Evolutionary conservation across 495 filamentous ascomycete genomes (phyloP), one percentile per base, ranked within the genome.

Genomic region (Thermochaetoides thermophila): DNA sequence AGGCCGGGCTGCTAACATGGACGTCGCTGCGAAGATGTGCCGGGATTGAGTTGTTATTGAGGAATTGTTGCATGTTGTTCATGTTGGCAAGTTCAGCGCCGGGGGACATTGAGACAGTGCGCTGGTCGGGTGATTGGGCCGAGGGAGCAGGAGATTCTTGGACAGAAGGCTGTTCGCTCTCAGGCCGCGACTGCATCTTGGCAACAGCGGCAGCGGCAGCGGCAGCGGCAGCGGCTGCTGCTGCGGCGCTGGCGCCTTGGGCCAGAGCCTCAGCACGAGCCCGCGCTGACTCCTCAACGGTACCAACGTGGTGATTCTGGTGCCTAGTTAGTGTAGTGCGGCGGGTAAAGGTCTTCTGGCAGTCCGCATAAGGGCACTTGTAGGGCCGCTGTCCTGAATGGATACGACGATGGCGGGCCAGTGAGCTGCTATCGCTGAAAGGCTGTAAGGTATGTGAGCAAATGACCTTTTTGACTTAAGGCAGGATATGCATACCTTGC

Each of bases 341-440:
- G 21, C 89, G 76, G 2, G 89, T 97, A 52, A 97, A 97, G 0
- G 91, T 97, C 68, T 97, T 97, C 52, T 94, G 85, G 56, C 89
- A 97, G 48, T 96, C 85, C 10, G 83, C 85, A 47, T 87, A 97
- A 1, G 87, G 87, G 55, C 89, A 97, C 51, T 94, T 92, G 63
- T 96, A 97, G 2, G 89, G 89, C 23, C 89, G 73, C 51, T 91
- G 94, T 15, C 89, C 89, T 15, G 84, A 92, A 48, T 97, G 89
- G 40, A 95, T 97, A 18, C 89, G 73, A 17, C 89, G 78, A 61
- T 97, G 89, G 23, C 89, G 69, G 13, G 89, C 89, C 22, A 97
- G 61, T 7, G 89, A 96, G 46, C 87, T 95, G 12, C 86, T 94
- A 55, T 97, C 89, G 50, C 87, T 95, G 49, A 97, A 97, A n/a